Evolutionary conservation across 306 rosid genomes (phyloP), one percentile per base, ranked within the genome.

Genomic region (Sechiopsis laciniata): DNA sequence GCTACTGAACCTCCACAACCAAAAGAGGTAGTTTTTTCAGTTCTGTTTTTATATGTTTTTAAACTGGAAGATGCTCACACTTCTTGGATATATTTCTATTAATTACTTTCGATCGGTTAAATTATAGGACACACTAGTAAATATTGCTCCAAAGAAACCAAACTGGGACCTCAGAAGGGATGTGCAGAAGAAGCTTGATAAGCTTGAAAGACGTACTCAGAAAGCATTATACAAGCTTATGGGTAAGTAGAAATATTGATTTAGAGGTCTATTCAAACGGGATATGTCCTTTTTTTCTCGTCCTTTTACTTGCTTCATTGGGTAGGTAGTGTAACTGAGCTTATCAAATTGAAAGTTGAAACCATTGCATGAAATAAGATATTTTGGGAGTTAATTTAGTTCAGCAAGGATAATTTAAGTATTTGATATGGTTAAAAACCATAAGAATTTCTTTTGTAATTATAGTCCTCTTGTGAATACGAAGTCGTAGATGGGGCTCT

Each of bases 81-180:
- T 3, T 45, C 22, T 15, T 13, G 15, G 32, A 26, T 26, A 26
- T 26, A 40, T 61, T 75, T 52, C 62, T 75, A 7, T 55, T 72
- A 14, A 54, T 21, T 37, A 6, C 11, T 54, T 35, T 54, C 19
- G 4, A 70, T 37, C 14, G 45, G 35, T 4, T 10, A 22, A 74
- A 24, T 19, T 72, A 53, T 20, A 90, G 98, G 99, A 94, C 46
- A 97, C 97, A 10, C 91, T 94, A 63, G 88, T 94, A 66, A 94
- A 87, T 76, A 94, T 94, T 79, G 97, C 99, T 78, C 97, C 99
- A 12, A 94, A 94, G 80, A 94, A 94, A 74, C 99, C 99, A 29
- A 94, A 94, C 66, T 94, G 99, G 99, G 99, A 94, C 70, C 82
- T 94, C 17, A 70, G 95, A 21, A 87, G 97, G 83, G 99, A 91